phyloP scores from a whole-genome alignment of 495 filamentous ascomycete genomes.

The Hypoxylon intermedium region DNA sequence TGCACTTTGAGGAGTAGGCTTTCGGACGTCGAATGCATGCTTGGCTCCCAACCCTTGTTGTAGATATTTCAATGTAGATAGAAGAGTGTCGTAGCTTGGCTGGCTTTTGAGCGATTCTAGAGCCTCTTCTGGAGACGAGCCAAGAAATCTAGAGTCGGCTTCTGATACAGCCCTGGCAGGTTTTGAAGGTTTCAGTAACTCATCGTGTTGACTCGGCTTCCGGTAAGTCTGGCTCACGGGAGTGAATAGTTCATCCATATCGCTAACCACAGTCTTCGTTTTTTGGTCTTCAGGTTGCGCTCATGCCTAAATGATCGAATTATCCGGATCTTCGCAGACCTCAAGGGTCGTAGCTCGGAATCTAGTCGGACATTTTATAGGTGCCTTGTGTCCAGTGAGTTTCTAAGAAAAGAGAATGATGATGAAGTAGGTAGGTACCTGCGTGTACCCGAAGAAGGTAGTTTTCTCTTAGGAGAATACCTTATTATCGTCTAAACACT shows the following conservation, averaged over 20 bases:
- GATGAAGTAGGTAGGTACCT: no score
- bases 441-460: no score
- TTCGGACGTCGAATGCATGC: conserved; percentile 63
- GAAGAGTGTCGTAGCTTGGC: conserved; percentile 66
- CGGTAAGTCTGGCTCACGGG: conserved; percentile 56
- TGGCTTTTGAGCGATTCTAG: conserved; percentile 68
- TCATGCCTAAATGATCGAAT: conserved; percentile 12
- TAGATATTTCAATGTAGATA: conserved; percentile 61
- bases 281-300: no score
- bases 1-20: conserved; percentile 68
- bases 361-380: no score
- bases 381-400: no score
- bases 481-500: background rate
- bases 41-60: conserved; percentile 42
- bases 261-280: conserved; percentile 11
- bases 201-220: conserved; percentile 28
- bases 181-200: conserved; percentile 29
- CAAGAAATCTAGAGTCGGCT: conserved; percentile 17
- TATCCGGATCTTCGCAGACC: conserved; percentile 7
- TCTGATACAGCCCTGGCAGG: conserved; percentile 4
- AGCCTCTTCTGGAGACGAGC: conserved; percentile 61
- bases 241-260: conserved; percentile 60
- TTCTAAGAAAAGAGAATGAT: no score
- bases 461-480: background rate
- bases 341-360: no score